Conservation (phyloP, 352 stramenopile genomes). For the Pythium scleroteichum region DNA sequence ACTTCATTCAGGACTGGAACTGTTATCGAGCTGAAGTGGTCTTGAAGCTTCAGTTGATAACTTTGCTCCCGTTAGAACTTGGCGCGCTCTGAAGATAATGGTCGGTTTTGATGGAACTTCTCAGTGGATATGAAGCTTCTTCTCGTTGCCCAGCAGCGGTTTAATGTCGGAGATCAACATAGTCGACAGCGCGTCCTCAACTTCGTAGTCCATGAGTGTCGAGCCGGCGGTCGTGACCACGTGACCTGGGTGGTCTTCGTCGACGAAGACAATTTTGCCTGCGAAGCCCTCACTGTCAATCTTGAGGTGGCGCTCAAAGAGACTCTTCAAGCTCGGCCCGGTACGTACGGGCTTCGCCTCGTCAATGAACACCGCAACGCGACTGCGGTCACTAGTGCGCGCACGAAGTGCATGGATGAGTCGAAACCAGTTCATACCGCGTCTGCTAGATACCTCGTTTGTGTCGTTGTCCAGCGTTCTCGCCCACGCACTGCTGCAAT, state of each 20-base stretch:
- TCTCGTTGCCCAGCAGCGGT: constrained; percentile 2
- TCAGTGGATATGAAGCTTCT: not conserved
- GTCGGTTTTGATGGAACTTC: too few species aligned
- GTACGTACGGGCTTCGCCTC: not conserved
- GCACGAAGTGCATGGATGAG: not conserved
- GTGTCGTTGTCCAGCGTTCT: not conserved
- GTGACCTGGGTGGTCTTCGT: constrained; percentile 23
- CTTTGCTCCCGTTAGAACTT: too few species aligned
- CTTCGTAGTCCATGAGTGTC: constrained; percentile 24
- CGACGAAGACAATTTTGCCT: constrained; percentile 27
- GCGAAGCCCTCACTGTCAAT: constrained; percentile 22
- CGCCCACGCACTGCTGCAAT: not conserved
- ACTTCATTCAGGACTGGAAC: too few species aligned
- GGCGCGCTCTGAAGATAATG: too few species aligned
- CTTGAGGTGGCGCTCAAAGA: constrained; percentile 31
- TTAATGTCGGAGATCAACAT: constrained; percentile 8
- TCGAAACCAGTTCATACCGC: not conserved
- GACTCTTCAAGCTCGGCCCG: constrained; percentile 5
- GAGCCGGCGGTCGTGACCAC: constrained; percentile 6
- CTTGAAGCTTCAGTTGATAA: too few species aligned
- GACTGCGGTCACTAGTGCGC: too few species aligned
- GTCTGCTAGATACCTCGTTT: not conserved
- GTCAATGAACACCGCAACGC: too few species aligned
- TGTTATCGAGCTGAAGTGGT: too few species aligned
- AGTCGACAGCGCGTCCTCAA: constrained; percentile 11